phyloP scores from a whole-genome alignment of 768 basidiomycete genomes.

The Boletus barrowsii region DNA sequence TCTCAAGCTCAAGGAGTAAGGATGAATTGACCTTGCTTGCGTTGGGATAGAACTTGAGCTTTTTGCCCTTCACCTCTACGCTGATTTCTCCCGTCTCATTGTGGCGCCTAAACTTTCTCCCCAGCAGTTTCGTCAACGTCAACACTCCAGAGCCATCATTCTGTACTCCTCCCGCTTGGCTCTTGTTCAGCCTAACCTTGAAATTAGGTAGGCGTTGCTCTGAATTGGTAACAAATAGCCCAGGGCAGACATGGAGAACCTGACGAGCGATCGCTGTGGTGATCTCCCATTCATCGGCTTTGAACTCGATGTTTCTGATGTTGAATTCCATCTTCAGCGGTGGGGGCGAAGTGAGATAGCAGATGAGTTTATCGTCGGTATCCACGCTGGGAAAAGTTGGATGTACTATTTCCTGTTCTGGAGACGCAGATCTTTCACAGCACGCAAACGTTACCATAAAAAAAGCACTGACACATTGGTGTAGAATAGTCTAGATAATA shows the following conservation, averaged over 20 bases:
- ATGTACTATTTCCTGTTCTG: conserved; percentile 2
- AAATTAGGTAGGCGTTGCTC: conserved; percentile 52
- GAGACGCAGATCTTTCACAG: conserved; percentile 3
- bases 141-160: conserved; percentile 54
- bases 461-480: background rate
- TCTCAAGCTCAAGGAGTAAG: conserved; percentile 40
- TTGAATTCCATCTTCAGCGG: conserved; percentile 38
- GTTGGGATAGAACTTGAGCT: conserved; percentile 31
- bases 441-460: background rate
- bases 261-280: conserved; percentile 48
- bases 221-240: conserved; percentile 22
- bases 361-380: too few species aligned
- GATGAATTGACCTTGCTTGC: conserved; percentile 2
- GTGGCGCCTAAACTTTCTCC: conserved; percentile 45
- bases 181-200: conserved; percentile 49
- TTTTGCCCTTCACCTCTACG: conserved; percentile 41
- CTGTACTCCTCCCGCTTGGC: conserved; percentile 46
- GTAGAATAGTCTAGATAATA: background rate
- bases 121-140: conserved; percentile 31
- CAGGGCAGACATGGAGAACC: conserved; percentile 47
- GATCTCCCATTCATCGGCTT: conserved; percentile 52
- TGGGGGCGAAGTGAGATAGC: background rate
- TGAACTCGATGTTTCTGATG: conserved; percentile 31
- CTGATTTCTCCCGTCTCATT: conserved; percentile 36
- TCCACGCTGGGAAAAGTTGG: too few species aligned